These are phyloP conservation scores for Galerina sulciceps DNA, from an alignment of 768 basidiomycete genomes.

Conservation along the genomic window DNA sequence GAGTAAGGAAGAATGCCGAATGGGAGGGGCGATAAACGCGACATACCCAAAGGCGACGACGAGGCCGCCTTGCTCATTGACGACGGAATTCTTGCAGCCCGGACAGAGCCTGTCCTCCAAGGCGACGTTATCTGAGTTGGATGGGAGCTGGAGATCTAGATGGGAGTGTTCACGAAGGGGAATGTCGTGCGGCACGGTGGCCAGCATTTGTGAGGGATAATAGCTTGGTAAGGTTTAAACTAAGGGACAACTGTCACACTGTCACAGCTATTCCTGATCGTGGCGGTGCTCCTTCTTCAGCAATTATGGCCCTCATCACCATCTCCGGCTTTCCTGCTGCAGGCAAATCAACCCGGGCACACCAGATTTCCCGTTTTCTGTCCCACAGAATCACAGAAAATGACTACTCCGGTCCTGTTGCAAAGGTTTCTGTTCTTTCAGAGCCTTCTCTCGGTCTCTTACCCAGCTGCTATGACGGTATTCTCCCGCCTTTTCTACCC, in stretches of 20 bases:
- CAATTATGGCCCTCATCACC: slow-evolving; percentile 87
- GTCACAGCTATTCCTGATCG: slow-evolving; percentile 20
- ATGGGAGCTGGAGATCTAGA: slow-evolving; percentile 31
- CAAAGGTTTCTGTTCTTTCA: slow-evolving; percentile 58
- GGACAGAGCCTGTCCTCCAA: slow-evolving; percentile 73
- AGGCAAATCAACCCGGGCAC: slow-evolving; percentile 81
- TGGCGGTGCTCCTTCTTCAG: slow-evolving; percentile 15
- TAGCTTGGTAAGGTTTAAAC: slow-evolving; percentile 13
- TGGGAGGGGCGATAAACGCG: background rate
- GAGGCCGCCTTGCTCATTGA: slow-evolving; percentile 80
- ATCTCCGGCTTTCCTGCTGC: slow-evolving; percentile 87
- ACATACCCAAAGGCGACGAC: slow-evolving; percentile 96
- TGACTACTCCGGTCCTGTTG: slow-evolving; percentile 55
- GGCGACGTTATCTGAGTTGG: slow-evolving; percentile 25
- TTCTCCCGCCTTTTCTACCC: slow-evolving; percentile 18
- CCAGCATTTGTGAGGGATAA: slow-evolving; percentile 27
- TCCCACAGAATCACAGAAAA: slow-evolving; percentile 52
- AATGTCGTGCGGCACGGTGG: slow-evolving; percentile 28
- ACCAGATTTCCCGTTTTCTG: slow-evolving; percentile 64
- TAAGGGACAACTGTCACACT: slow-evolving; percentile 14
- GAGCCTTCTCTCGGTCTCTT: slow-evolving; percentile 73
- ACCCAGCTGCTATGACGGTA: slow-evolving; percentile 77
- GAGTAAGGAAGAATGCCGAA: slow-evolving; percentile 5
- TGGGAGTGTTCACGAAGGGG: slow-evolving; percentile 42
- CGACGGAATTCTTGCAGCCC: slow-evolving; percentile 81